A percentile compares a stretch with the other conserved stretches of the same genome.
phyloP scores from a whole-genome alignment of 768 basidiomycete species.

The Exidia glandulosa region DNA sequence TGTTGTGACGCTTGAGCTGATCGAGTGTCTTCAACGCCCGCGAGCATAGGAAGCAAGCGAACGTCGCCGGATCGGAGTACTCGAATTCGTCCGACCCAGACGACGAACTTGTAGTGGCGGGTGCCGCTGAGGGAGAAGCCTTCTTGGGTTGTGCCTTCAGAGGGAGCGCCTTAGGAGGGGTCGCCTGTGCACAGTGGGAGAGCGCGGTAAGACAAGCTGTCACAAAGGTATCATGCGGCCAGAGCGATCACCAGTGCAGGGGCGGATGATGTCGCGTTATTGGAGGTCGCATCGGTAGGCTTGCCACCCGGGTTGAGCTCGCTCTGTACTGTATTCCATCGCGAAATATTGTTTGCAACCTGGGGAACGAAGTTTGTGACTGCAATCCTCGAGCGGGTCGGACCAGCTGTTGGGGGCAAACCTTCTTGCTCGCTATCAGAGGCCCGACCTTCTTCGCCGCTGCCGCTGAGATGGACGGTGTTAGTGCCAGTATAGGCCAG shows the following conservation, averaged over 20 bases:
- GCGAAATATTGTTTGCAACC: conserved; percentile 84
- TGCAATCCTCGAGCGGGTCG: neutral
- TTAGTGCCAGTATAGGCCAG: neutral
- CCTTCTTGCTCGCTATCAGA: conserved; percentile 79
- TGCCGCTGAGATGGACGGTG: neutral
- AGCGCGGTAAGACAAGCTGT: neutral
- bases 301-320: conserved; percentile 43
- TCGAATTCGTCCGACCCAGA: conserved; percentile 56
- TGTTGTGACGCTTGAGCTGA: conserved; percentile 79
- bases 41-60: conserved; percentile 84
- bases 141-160: neutral
- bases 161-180: conserved; percentile 10
- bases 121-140: neutral
- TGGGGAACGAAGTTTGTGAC: conserved; percentile 24
- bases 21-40: conserved; percentile 86
- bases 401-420: conserved; percentile 21
- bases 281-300: conserved; percentile 10
- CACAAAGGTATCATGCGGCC: conserved; percentile 5
- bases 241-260: conserved; percentile 5
- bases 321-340: conserved; percentile 95
- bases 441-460: conserved; percentile 68
- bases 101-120: neutral
- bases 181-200: conserved; percentile 8
- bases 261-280: conserved; percentile 17
- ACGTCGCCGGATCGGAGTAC: conserved; percentile 61